A percentile compares a stretch with the other conserved stretches of the same genome.
These are phyloP conservation scores for Hanseniaspora clermontiae DNA, from an alignment of 805 yeast species.

Conservation along the genomic window DNA sequence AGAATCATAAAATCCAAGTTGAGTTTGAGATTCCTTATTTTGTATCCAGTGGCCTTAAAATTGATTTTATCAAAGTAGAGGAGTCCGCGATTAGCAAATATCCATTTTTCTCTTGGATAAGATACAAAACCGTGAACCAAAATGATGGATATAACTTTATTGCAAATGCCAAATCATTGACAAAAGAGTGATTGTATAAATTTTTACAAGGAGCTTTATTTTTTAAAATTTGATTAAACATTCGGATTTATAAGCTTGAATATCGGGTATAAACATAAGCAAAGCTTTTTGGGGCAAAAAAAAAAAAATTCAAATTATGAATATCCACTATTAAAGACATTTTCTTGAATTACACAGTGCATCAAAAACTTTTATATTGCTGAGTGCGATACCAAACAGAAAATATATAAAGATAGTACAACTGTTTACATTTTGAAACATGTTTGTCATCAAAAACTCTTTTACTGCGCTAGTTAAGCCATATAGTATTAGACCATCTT, in stretches of 20 bases:
- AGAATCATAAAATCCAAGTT: constrained; percentile 30
- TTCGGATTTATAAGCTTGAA: not conserved
- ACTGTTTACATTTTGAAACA: not conserved
- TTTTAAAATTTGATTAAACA: not conserved
- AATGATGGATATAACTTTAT: constrained; percentile 28
- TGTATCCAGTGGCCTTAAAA: constrained; percentile 53
- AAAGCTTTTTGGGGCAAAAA: too few relatives aligned
- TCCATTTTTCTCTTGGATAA: constrained; percentile 70
- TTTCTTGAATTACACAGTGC: not conserved
- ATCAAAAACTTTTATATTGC: not conserved
- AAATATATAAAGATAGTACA: not conserved
- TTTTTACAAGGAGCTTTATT: not conserved
- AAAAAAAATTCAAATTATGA: too few relatives aligned
- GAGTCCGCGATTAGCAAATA: constrained; percentile 45
- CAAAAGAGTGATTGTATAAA: not conserved
- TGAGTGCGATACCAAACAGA: too few relatives aligned
- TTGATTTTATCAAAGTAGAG: constrained; percentile 52
- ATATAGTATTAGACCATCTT: not conserved
- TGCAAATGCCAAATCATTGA: constrained; percentile 11
- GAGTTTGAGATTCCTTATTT: constrained; percentile 53
- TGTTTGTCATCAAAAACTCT: not conserved
- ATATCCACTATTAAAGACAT: too few relatives aligned
- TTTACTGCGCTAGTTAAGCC: not conserved
- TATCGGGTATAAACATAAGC: not conserved
- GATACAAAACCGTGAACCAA: constrained; percentile 39